Base-by-base conservation (phyloP, 1,139 yeast species). In the Blastobotrys malaysiensis region DNA sequence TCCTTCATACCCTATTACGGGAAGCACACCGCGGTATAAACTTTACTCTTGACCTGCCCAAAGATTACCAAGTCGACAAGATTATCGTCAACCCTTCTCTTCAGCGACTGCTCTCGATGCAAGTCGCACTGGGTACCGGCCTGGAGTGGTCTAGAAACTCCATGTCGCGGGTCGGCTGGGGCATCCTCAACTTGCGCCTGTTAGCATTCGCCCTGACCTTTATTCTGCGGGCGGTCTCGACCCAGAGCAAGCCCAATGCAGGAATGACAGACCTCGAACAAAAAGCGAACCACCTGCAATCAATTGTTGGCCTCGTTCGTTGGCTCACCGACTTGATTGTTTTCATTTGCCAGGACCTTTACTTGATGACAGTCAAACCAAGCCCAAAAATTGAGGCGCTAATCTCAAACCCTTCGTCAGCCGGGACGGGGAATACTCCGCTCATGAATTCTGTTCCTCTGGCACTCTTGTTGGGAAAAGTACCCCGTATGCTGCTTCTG, bases 241-340 rank as follows among this genome's bases (percentile, higher is more conserved):
- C 61, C 20, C 62, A 59, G 27, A 52, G 55, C 22, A 64, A 61
- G 48, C 59, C 55, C 13, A 57, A 52, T 45, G 36, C 53, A 14
- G 57, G 55, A 31, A 55, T 55, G 11, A 43, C 55, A 9, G 88
- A 85, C 62, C 77, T 83, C 0, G 76, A 79, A 16, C 78, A 53
- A 68, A 86, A 63, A 81, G 83, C 50, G 82, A 83, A 65, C 73
- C 66, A 82, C 57, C 75, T 85, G 5, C 70, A 83, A 55, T 79
- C 86, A 18, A 75, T 86, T 52, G 68, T 86, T 19, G 96, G 96
- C 0, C 79, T 83, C 45, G 78, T 85, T n/a, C 78, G 88, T 61
- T 89, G 96, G 95, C 76, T 85, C 56, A 75, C 86, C 45, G 96
- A 88, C 65, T 77, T 87, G 55, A 74, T 87, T 61, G 79, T 82